Conservation (phyloP, 2,329 filamentous ascomycete species). For the Beauveria brongniartii region DNA sequence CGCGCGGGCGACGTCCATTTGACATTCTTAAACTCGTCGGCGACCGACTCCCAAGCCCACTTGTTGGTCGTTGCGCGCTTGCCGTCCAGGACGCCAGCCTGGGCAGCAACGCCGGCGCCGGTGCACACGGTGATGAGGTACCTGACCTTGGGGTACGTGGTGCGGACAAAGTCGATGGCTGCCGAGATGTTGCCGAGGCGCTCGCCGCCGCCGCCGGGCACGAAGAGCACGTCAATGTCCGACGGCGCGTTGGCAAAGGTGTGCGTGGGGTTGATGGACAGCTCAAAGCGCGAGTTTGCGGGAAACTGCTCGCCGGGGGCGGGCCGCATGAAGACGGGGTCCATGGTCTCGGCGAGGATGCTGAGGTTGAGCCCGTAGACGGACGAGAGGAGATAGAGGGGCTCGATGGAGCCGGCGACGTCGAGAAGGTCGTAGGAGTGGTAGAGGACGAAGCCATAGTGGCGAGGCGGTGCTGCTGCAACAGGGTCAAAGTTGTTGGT, state of each 20-base stretch:
- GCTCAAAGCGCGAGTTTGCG: conserved; percentile 22
- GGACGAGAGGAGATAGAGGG: conserved; percentile 31
- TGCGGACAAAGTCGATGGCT: conserved; percentile 32
- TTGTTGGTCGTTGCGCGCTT: conserved; percentile 59
- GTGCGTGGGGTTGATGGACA: conserved; percentile 31
- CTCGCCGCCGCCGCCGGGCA: conserved; percentile 53
- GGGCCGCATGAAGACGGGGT: conserved; percentile 29
- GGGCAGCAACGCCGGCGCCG: conserved; percentile 48
- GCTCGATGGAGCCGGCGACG: conserved; percentile 36
- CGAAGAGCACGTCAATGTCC: conserved; percentile 46
- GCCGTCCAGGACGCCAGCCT: conserved; percentile 51
- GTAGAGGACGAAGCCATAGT: conserved; percentile 3
- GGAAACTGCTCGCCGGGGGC: conserved; percentile 12
- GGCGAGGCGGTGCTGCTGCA: not conserved
- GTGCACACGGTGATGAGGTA: conserved; percentile 61
- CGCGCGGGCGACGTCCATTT: conserved; percentile 52
- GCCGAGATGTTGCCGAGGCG: conserved; percentile 20
- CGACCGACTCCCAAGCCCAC: conserved; percentile 39
- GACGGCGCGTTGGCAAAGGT: conserved; percentile 43
- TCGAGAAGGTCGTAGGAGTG: conserved; percentile 17
- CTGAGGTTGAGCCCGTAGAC: conserved; percentile 25
- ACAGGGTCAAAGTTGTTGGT: not conserved
- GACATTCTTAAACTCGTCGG: conserved; percentile 36
- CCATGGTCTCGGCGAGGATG: conserved; percentile 29
- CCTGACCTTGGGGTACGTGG: conserved; percentile 36